A percentile compares a stretch with the other conserved stretches of the same genome.
Evolutionary conservation across 2,329 filamentous ascomycete species (phyloP).

Genomic region (Emericellopsis cladophorae): DNA sequence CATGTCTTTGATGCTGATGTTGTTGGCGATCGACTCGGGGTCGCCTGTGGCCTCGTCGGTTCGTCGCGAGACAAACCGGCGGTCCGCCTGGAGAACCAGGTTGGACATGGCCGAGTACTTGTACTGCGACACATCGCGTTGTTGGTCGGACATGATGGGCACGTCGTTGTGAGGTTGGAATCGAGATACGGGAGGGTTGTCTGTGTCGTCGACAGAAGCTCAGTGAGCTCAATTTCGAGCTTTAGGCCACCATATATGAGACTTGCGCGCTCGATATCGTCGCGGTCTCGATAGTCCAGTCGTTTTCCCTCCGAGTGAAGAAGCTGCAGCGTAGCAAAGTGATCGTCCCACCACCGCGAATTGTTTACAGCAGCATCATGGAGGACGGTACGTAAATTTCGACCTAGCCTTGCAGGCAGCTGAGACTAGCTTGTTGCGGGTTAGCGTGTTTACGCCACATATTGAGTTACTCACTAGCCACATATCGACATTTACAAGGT

Average conservation of each 20-base stretch:
- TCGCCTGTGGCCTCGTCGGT: slow-evolving; percentile 94
- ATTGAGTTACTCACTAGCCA: neutral
- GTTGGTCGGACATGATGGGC: slow-evolving; percentile 57
- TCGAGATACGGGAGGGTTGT: slow-evolving; percentile 6
- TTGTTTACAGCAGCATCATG: no score
- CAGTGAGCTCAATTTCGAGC: slow-evolving; percentile 12
- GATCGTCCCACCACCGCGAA: no score
- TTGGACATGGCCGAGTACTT: slow-evolving; percentile 99
- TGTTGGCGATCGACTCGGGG: slow-evolving; percentile 90
- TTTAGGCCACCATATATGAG: slow-evolving; percentile 20
- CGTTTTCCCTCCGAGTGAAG: neutral
- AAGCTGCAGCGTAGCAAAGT: no score
- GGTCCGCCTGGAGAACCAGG: slow-evolving; percentile 99
- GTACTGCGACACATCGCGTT: slow-evolving; percentile 86
- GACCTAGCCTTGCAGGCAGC: no score
- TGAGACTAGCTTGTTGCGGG: no score
- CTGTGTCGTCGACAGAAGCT: slow-evolving; percentile 20
- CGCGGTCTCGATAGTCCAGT: slow-evolving; percentile 1
- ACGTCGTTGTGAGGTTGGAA: slow-evolving; percentile 7
- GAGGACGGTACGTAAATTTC: no score
- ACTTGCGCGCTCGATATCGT: slow-evolving; percentile 5
- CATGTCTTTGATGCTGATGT: slow-evolving; percentile 92
- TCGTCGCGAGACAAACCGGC: slow-evolving; percentile 83
- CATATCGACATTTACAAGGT: no score
- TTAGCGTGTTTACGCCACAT: neutral